Conservation (phyloP, 140 eudicot species). For the Cichorium intybus region DNA sequence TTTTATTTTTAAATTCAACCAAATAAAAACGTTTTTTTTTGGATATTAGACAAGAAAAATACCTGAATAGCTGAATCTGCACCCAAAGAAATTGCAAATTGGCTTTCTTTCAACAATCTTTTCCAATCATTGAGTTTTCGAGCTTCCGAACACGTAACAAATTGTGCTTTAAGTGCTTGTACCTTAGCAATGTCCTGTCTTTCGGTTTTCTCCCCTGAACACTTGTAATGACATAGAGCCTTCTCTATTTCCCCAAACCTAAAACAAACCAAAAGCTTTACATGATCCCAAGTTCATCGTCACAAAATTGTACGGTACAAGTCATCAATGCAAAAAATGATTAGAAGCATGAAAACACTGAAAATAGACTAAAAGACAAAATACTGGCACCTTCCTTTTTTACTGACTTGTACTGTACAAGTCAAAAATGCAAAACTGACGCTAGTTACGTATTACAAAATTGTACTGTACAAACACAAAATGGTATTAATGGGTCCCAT, state of each 20-base stretch:
- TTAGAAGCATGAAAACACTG: no score
- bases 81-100: conserved; percentile 44
- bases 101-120: conserved; percentile 46
- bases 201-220: conserved; percentile 51
- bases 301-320: background rate
- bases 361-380: no score
- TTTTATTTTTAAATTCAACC: no score
- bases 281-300: background rate
- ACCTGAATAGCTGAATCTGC: conserved; percentile 87
- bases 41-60: no score
- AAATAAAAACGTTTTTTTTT: no score
- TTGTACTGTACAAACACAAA: background rate
- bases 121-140: conserved; percentile 48
- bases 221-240: conserved; percentile 64
- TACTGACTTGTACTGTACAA: conserved; percentile 3
- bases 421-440: background rate
- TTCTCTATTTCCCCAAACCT: conserved; percentile 82
- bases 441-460: background rate
- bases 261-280: background rate
- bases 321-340: background rate
- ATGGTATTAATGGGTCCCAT: background rate
- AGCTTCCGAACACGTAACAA: conserved; percentile 43
- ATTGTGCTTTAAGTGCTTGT: conserved; percentile 42
- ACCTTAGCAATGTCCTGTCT: conserved; percentile 45
- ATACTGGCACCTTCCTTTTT: background rate